Evolutionary conservation across 2,329 filamentous ascomycete species (phyloP), one percentile per base, ranked within the genome.

Genomic region (Fusarium citri): DNA sequence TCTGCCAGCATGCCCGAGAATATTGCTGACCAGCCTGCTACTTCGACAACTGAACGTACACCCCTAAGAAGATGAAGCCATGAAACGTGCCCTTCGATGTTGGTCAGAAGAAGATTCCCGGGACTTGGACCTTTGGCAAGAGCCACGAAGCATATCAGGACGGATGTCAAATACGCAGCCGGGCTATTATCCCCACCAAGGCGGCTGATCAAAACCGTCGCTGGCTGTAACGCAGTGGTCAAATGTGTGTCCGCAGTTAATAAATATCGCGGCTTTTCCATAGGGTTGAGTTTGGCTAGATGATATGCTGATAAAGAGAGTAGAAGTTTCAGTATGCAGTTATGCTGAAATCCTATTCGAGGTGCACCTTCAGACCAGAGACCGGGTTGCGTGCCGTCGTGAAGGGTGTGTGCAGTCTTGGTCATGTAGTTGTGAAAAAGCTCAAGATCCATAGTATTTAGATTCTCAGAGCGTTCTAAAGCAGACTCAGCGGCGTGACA

Each of bases 391-490:
- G 34, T n/a, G 3, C 10, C 34, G 18, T 37, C 34, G 18, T 37
- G 18, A 12, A 37, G 34, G 3, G 34, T 37, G 10, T 37, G 0
- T 37, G 34, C 34, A 37, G 34, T 37, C 3, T 37, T 37, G 18
- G 18, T 37, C 18, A 37, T 37, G 10, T 37, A 37, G 18, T 37
- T 6, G 6, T 37, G 10, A 10, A 37, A 37, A 6, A 37, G 34
- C 34, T 37, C 34, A n/a, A 37, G 18, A 4, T 37, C 34, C 34
- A 11, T 37, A 6, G 34, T 4, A 37, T 37, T 37, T 7, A 37
- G 34, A 37, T n/a, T 0, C 10, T 37, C 34, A 6, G 34, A 11
- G 1, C 3, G 10, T 37, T 37, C 6, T 7, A n/a, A 0, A 11
- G 18, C 34, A n/a, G 34, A 37, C 18, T n/a, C 34, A 37, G 18